phyloP scores from a whole-genome alignment of 2,329 filamentous ascomycete genomes.

The Ophiocordyceps polyrhachis-furcata region DNA sequence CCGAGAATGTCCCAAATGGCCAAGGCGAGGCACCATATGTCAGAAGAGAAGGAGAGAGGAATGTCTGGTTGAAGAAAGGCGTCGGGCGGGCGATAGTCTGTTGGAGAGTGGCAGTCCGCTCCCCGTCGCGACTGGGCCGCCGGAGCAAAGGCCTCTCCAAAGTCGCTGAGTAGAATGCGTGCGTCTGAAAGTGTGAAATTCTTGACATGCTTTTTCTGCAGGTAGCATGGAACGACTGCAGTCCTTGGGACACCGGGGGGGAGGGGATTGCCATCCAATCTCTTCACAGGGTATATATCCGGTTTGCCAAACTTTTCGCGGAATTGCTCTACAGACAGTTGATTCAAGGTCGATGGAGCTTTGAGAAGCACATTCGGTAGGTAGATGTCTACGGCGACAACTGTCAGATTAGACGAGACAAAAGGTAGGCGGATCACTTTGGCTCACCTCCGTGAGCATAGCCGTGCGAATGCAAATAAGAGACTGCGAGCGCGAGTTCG shows the following conservation, averaged over 20 bases:
- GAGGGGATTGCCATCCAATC: slow-evolving; percentile 7
- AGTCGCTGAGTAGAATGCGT: slow-evolving; percentile 13
- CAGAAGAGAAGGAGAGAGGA: slow-evolving; percentile 2
- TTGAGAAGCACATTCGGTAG: slow-evolving; percentile 8
- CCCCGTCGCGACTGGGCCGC: slow-evolving; percentile 6
- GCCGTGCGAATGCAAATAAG: slow-evolving; percentile 8
- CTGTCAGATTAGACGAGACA: neutral
- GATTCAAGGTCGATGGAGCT: slow-evolving; percentile 4
- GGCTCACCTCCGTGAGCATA: slow-evolving; percentile 9
- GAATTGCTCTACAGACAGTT: slow-evolving; percentile 13
- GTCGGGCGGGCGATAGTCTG: slow-evolving; percentile 1
- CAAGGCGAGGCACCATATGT: slow-evolving; percentile 7
- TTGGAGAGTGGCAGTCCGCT: slow-evolving; percentile 5
- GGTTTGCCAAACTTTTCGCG: slow-evolving; percentile 13
- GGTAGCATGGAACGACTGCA: slow-evolving; percentile 6
- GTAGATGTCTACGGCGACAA: slow-evolving; percentile 7
- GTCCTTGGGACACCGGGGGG: slow-evolving; percentile 9
- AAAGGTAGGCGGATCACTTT: neutral
- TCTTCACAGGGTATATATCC: slow-evolving; percentile 9
- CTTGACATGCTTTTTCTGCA: slow-evolving; percentile 11
- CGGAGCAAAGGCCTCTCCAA: slow-evolving; percentile 14
- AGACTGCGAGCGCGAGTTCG: slow-evolving; percentile 6
- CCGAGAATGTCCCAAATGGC: slow-evolving; percentile 8
- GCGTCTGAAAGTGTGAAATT: slow-evolving; percentile 11
- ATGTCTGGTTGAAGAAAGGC: neutral